phyloP scores from a whole-genome alignment of 441 rosid genomes.

The Erysimum cheiri region DNA sequence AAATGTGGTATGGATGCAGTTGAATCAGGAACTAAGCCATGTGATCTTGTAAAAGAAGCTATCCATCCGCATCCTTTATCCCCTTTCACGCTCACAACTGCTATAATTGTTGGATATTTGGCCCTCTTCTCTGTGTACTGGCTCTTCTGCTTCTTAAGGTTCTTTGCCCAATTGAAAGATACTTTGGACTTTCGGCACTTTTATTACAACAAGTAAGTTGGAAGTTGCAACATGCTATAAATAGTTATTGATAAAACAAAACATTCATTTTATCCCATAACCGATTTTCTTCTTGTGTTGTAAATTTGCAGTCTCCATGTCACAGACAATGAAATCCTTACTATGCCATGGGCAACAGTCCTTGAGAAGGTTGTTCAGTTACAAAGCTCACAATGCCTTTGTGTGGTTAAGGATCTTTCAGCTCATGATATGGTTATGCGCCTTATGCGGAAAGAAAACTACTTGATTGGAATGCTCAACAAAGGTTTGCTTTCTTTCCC shows the following conservation, averaged over 20 bases:
- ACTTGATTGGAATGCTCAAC: conserved; percentile 97
- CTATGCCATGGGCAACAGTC: conserved; percentile 93
- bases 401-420: conserved; percentile 96
- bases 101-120: conserved; percentile 87
- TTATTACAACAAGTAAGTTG: conserved; percentile 74
- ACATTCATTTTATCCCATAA: conserved; percentile 6
- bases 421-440: conserved; percentile 95
- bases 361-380: conserved; percentile 90
- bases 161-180: conserved; percentile 88
- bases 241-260: conserved; percentile 18
- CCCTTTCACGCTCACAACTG: conserved; percentile 85
- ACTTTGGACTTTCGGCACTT: conserved; percentile 82
- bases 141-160: conserved; percentile 93
- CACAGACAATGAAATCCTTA: conserved; percentile 90
- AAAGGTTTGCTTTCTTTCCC: conserved; percentile 97
- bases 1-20: conserved; percentile 99
- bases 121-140: conserved; percentile 85
- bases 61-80: conserved; percentile 84
- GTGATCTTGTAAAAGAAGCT: conserved; percentile 97
- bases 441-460: conserved; percentile 97
- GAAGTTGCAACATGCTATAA: conserved; percentile 31
- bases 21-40: conserved; percentile 94
- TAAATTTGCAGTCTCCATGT: conserved; percentile 84
- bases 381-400: conserved; percentile 80
- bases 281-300: conserved; percentile 20